phyloP scores from a whole-genome alignment of 1,284 basidiomycete genomes.

The Trichosporon sp. region DNA sequence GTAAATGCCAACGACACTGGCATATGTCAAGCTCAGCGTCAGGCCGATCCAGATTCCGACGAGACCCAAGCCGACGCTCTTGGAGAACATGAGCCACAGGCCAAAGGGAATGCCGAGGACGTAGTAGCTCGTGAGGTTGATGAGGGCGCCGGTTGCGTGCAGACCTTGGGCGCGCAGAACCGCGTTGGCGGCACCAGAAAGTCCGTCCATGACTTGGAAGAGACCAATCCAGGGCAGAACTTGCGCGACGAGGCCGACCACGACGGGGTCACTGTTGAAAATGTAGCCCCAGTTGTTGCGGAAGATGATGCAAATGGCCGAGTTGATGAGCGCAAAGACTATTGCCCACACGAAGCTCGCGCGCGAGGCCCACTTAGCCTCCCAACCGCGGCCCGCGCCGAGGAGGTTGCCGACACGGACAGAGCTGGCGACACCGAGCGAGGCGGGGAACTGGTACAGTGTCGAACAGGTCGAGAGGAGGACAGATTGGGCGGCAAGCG shows the following conservation, averaged over 20 bases:
- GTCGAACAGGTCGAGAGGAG: slow-evolving; percentile 65
- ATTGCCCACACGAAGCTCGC: slow-evolving; percentile 67
- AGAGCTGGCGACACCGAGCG: slow-evolving; percentile 76
- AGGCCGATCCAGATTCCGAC: slow-evolving; percentile 60
- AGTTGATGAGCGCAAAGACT: slow-evolving; percentile 64
- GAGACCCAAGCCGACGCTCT: slow-evolving; percentile 46
- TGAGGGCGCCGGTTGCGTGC: slow-evolving; percentile 58
- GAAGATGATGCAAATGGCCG: slow-evolving; percentile 71
- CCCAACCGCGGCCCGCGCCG: slow-evolving; percentile 68
- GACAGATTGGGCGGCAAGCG: slow-evolving; percentile 61
- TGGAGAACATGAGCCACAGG: slow-evolving; percentile 58
- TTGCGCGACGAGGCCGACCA: slow-evolving; percentile 64
- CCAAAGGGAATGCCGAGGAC: slow-evolving; percentile 59
- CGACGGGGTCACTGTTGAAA: slow-evolving; percentile 79
- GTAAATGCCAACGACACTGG: slow-evolving; percentile 46
- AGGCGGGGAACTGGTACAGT: slow-evolving; percentile 82
- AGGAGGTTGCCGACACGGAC: slow-evolving; percentile 84
- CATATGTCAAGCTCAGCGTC: slow-evolving; percentile 57
- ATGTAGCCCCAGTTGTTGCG: slow-evolving; percentile 74
- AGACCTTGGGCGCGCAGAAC: slow-evolving; percentile 77
- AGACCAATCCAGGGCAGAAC: slow-evolving; percentile 72
- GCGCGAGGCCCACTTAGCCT: slow-evolving; percentile 68
- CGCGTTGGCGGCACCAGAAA: slow-evolving; percentile 69
- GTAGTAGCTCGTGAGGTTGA: slow-evolving; percentile 61
- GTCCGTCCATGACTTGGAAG: slow-evolving; percentile 72